A percentile compares a stretch with the other conserved stretches of the same genome.
Conservation (phyloP, 176 grass and related monocot species). For the Alloteropsis semialata region DNA sequence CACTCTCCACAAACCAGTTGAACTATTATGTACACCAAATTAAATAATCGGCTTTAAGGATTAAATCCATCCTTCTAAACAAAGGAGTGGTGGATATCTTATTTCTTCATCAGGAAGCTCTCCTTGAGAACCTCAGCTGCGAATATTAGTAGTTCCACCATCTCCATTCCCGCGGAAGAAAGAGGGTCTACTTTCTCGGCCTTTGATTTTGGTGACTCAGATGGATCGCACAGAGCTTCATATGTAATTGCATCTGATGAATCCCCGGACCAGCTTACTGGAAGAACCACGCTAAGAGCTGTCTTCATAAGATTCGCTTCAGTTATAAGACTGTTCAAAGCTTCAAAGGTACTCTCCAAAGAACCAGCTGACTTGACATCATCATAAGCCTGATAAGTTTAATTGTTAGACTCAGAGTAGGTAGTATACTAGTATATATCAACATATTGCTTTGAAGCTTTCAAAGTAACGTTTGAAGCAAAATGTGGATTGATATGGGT, state of each 20-base stretch:
- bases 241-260: slow-evolving; percentile 54
- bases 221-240: slow-evolving; percentile 47
- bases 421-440: not conserved
- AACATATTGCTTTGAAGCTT: not conserved
- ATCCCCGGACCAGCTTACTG: slow-evolving; percentile 82
- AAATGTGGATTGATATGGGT: slow-evolving; percentile 1
- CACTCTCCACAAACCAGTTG: not conserved
- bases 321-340: slow-evolving; percentile 59
- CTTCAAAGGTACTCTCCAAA: slow-evolving; percentile 55
- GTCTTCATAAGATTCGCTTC: slow-evolving; percentile 84
- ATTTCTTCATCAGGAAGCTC: slow-evolving; percentile 48
- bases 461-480: not conserved
- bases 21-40: slow-evolving; percentile 8
- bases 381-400: slow-evolving; percentile 53
- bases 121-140: slow-evolving; percentile 58
- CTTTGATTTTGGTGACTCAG: slow-evolving; percentile 44
- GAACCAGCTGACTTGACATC: slow-evolving; percentile 54
- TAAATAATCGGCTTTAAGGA: not conserved
- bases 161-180: slow-evolving; percentile 61
- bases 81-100: not conserved
- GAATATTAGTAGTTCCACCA: slow-evolving; percentile 85
- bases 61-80: slow-evolving; percentile 2
- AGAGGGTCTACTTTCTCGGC: slow-evolving; percentile 51
- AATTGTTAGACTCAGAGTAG: not conserved
- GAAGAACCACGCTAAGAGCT: slow-evolving; percentile 54